Percentiles rank a stretch among this genome's conserved stretches.
Evolutionary conservation across 108 stramenopile species (phyloP).

Genomic region (Poteriospumella lacustris): DNA sequence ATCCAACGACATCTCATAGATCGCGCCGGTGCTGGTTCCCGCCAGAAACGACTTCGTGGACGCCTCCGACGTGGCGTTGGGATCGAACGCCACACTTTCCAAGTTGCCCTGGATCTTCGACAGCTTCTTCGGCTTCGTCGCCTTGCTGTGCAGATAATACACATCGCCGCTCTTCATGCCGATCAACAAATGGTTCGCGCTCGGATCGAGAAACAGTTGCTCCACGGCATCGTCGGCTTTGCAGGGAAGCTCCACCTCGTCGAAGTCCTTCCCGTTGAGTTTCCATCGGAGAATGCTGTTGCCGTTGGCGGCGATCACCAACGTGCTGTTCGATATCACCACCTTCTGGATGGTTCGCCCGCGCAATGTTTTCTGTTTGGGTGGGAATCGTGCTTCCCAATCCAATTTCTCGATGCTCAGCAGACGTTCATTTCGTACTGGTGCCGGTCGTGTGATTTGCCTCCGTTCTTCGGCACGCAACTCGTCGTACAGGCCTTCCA

Average conservation of each 20-base stretch:
- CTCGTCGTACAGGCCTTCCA: too few species aligned
- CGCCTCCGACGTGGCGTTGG: not conserved
- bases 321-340: too few species aligned
- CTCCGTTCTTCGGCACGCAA: too few species aligned
- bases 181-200: not conserved
- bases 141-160: slow-evolving; percentile 15
- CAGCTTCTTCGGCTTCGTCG: not conserved
- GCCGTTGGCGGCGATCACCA: too few species aligned
- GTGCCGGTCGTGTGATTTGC: too few species aligned
- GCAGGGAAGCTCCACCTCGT: not conserved
- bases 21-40: not conserved
- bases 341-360: too few species aligned
- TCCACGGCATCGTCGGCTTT: not conserved
- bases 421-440: too few species aligned
- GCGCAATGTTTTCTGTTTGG: too few species aligned
- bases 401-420: too few species aligned
- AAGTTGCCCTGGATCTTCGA: not conserved
- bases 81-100: slow-evolving; percentile 20
- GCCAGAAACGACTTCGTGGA: not conserved
- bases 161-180: not conserved
- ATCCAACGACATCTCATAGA: slow-evolving; percentile 1
- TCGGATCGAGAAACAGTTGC: not conserved
- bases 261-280: too few species aligned
- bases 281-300: too few species aligned
- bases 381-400: too few species aligned